phyloP scores from a whole-genome alignment of 2,329 filamentous ascomycete species.

The Botryotinia narcissicola region DNA sequence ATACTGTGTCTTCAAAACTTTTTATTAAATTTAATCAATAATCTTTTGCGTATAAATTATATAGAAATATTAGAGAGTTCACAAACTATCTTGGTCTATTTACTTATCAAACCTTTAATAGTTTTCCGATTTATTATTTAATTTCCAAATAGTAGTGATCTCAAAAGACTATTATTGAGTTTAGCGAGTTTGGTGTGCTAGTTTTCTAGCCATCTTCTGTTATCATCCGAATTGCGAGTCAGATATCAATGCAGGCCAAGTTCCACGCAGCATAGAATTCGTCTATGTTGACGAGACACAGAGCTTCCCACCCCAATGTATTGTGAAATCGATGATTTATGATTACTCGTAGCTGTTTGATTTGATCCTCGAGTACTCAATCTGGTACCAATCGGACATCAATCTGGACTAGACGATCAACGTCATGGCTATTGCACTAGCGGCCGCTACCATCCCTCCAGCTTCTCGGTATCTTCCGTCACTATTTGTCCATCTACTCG shows the following conservation, averaged over 20 bases:
- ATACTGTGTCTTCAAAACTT: no score
- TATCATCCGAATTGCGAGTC: not conserved
- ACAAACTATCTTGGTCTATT: no score
- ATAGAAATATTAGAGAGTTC: no score
- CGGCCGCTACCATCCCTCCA: constrained; percentile 7
- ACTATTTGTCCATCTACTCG: not conserved
- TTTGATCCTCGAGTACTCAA: not conserved
- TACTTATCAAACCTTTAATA: no score
- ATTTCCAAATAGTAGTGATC: no score
- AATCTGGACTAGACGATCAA: not conserved
- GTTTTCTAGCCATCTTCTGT: not conserved
- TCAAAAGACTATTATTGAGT: no score
- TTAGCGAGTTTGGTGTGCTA: no score
- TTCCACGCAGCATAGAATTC: not conserved
- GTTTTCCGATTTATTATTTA: no score
- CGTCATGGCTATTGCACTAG: not conserved
- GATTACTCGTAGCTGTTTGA: no score
- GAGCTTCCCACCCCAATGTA: not conserved
- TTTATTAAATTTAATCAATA: no score
- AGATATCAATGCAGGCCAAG: not conserved
- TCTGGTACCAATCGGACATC: not conserved
- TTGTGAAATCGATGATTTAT: no score
- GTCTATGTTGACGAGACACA: not conserved
- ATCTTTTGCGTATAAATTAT: no score
- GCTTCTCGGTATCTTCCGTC: constrained; percentile 1